These are phyloP conservation scores for Ustilago crameri DNA, from an alignment of 1,284 basidiomycete genomes.

Conservation along the genomic window DNA sequence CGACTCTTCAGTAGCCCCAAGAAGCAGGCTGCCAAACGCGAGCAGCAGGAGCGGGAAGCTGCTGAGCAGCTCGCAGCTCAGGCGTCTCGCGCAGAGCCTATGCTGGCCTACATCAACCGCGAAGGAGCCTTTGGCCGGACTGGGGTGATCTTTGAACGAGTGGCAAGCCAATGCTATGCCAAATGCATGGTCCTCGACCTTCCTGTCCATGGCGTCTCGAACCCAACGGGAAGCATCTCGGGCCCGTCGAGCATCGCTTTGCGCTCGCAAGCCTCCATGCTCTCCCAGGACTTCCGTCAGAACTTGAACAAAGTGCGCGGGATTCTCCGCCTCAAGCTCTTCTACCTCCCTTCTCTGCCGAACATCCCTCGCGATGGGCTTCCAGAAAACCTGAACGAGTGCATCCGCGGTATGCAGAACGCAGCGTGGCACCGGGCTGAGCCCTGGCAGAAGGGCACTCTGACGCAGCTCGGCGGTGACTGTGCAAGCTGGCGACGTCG, in stretches of 20 bases:
- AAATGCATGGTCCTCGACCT: constrained; percentile 56
- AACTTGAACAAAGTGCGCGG: constrained; percentile 59
- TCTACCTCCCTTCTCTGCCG: constrained; percentile 86
- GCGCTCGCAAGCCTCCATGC: constrained; percentile 33
- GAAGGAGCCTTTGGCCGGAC: constrained; percentile 63
- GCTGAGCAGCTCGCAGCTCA: constrained; percentile 39
- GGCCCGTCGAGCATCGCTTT: constrained; percentile 47
- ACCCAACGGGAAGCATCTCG: constrained; percentile 46
- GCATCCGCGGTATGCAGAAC: constrained; percentile 84
- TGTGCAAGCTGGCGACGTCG: constrained; percentile 88
- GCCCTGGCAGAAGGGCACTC: constrained; percentile 79
- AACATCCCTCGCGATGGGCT: constrained; percentile 81
- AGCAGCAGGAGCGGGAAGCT: constrained; percentile 45
- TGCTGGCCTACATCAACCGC: constrained; percentile 59
- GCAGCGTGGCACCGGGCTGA: constrained; percentile 91
- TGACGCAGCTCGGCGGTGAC: constrained; percentile 96
- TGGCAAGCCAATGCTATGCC: constrained; percentile 55
- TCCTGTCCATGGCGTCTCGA: constrained; percentile 58
- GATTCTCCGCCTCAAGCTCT: constrained; percentile 69
- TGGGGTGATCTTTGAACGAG: constrained; percentile 56
- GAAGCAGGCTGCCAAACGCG: constrained; percentile 55
- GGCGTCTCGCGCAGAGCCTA: constrained; percentile 48
- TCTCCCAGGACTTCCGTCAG: constrained; percentile 43
- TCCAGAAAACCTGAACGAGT: constrained; percentile 91
- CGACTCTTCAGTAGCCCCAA: constrained; percentile 61